phyloP scores from a whole-genome alignment of 2,329 filamentous ascomycete genomes.

The Fusarium duplospermum region DNA sequence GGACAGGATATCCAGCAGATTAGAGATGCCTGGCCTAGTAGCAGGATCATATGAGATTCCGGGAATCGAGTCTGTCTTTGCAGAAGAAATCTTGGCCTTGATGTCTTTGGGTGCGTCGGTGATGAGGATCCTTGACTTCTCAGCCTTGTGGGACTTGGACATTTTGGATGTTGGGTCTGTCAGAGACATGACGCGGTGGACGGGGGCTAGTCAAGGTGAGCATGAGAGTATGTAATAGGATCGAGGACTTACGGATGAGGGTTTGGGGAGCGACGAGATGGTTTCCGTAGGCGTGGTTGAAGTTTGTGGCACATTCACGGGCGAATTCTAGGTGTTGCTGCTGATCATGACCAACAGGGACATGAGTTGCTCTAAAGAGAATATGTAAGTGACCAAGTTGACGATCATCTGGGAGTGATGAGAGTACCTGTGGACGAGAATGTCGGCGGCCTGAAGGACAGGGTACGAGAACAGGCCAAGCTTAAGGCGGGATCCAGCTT shows the following conservation, averaged over 20 bases:
- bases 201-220: slow-evolving; percentile 65
- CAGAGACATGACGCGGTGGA: slow-evolving; percentile 91
- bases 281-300: slow-evolving; percentile 81
- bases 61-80: slow-evolving; percentile 79
- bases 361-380: slow-evolving; percentile 79
- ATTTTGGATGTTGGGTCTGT: slow-evolving; percentile 84
- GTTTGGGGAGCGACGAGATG: slow-evolving; percentile 75
- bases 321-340: slow-evolving; percentile 94
- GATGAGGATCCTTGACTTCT: slow-evolving; percentile 83
- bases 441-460: slow-evolving; percentile 93
- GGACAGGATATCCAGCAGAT: slow-evolving; percentile 84
- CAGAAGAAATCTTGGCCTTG: slow-evolving; percentile 73
- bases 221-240: too few species aligned
- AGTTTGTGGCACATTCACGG: slow-evolving; percentile 84
- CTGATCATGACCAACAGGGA: slow-evolving; percentile 97
- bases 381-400: not conserved
- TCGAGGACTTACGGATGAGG: slow-evolving; percentile 69
- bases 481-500: slow-evolving; percentile 73
- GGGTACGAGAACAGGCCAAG: slow-evolving; percentile 96
- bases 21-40: slow-evolving; percentile 83
- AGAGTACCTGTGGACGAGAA: slow-evolving; percentile 81
- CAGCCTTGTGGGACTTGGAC: slow-evolving; percentile 86
- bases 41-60: slow-evolving; percentile 78
- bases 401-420: not conserved
- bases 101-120: slow-evolving; percentile 77